These are phyloP conservation scores for Aureobasidium subglaciale DNA, from an alignment of 2,329 filamentous ascomycete species.

Conservation along the genomic window DNA sequence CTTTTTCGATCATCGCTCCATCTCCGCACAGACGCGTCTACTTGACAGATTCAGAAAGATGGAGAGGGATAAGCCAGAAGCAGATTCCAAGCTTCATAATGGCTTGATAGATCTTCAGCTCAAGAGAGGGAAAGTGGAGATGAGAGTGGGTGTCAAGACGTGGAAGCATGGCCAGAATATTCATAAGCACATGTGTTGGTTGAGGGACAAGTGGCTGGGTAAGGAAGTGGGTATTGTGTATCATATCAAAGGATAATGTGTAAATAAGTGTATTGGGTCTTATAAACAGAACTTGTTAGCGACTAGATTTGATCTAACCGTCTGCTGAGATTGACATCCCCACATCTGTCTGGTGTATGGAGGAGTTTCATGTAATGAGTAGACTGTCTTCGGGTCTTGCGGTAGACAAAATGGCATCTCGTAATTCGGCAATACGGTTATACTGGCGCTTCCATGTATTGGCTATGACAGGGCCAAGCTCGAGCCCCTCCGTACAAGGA, in stretches of 20 bases:
- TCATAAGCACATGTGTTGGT: neutral
- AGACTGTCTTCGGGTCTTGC: too few relatives aligned
- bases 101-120: neutral
- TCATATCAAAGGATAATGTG: neutral
- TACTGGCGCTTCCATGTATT: neutral
- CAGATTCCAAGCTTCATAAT: neutral
- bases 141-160: neutral
- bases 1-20: too few relatives aligned
- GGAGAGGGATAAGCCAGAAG: neutral
- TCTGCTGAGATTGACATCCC: too few relatives aligned
- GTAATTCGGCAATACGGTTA: neutral
- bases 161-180: neutral
- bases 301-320: too few relatives aligned
- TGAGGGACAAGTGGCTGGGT: neutral
- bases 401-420: neutral
- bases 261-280: too few relatives aligned
- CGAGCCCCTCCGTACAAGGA: neutral
- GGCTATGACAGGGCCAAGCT: neutral
- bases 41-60: too few relatives aligned
- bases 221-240: neutral
- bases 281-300: too few relatives aligned
- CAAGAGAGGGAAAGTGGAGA: neutral
- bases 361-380: too few relatives aligned
- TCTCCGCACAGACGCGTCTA: too few relatives aligned
- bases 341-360: too few relatives aligned